A percentile compares a stretch with the other conserved stretches of the same genome.
Evolutionary conservation across 2,329 filamentous ascomycete genomes (phyloP).

Genomic region (Colletotrichum camelliae): DNA sequence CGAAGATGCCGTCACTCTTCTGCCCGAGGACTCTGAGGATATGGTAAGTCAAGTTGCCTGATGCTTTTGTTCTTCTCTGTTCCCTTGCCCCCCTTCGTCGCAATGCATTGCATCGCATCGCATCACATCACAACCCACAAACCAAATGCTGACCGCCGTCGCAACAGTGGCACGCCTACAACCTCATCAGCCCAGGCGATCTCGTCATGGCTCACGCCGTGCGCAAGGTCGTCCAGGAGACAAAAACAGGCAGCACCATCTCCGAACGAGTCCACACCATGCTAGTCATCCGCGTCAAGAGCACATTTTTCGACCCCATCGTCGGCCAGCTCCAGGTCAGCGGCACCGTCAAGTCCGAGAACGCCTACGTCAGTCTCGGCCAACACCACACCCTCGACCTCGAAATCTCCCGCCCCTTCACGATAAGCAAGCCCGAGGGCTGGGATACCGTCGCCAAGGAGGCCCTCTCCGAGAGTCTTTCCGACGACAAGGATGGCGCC

Average conservation of each 20-base stretch:
- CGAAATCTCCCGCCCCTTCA: slow-evolving; percentile 87
- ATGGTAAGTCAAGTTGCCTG: slow-evolving; percentile 40
- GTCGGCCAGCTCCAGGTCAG: slow-evolving; percentile 62
- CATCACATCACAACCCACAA: neutral
- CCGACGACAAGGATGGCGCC: slow-evolving; percentile 79
- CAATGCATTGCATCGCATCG: neutral
- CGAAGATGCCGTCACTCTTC: slow-evolving; percentile 46
- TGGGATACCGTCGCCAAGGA: slow-evolving; percentile 92
- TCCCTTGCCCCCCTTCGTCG: neutral
- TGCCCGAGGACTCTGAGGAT: slow-evolving; percentile 51
- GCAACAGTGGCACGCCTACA: slow-evolving; percentile 63
- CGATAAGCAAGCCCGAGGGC: slow-evolving; percentile 75
- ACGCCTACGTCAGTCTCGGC: slow-evolving; percentile 56
- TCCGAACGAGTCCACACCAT: slow-evolving; percentile 62
- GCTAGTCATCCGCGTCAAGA: slow-evolving; percentile 61
- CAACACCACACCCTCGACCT: slow-evolving; percentile 74
- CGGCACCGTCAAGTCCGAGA: slow-evolving; percentile 59
- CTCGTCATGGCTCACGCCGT: slow-evolving; percentile 59
- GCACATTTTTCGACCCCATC: slow-evolving; percentile 63
- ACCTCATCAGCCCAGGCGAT: slow-evolving; percentile 61
- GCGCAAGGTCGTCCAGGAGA: slow-evolving; percentile 57
- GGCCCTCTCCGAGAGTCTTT: slow-evolving; percentile 78
- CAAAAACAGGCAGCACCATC: slow-evolving; percentile 50
- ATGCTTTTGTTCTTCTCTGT: neutral
- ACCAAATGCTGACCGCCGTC: neutral